Conservation (phyloP, 495 filamentous ascomycete species). For the Xylaria curta region DNA sequence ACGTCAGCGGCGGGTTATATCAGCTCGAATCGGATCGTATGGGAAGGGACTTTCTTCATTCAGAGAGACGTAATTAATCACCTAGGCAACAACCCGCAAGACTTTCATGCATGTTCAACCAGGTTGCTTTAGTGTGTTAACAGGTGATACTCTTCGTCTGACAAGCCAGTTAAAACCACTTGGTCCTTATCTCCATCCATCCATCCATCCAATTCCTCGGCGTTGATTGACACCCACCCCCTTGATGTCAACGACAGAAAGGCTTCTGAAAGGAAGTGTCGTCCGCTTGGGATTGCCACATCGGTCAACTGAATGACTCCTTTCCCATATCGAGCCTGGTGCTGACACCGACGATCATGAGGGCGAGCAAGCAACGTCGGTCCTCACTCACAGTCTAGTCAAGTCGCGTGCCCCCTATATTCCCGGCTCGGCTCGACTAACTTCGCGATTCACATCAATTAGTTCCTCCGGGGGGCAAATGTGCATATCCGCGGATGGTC, state of each 20-base stretch:
- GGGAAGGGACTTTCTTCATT: neutral
- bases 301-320: neutral
- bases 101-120: neutral
- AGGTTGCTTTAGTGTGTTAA: neutral
- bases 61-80: neutral
- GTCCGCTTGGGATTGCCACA: neutral
- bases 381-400: neutral
- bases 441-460: neutral
- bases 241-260: neutral
- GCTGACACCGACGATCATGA: conserved; percentile 6
- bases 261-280: neutral
- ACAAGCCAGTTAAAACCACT: neutral
- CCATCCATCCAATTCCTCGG: neutral
- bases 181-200: neutral
- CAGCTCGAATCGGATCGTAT: conserved; percentile 15
- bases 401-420: neutral
- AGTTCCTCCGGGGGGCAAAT: neutral
- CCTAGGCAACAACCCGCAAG: neutral
- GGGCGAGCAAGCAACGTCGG: neutral
- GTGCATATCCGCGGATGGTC: neutral
- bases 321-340: neutral
- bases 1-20: neutral
- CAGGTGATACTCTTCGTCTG: neutral
- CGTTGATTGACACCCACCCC: neutral
- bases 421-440: neutral